Evolutionary conservation across 2,329 filamentous ascomycete species (phyloP), one percentile per base, ranked within the genome.

Genomic region (Magnaporthiopsis rhizophila): DNA sequence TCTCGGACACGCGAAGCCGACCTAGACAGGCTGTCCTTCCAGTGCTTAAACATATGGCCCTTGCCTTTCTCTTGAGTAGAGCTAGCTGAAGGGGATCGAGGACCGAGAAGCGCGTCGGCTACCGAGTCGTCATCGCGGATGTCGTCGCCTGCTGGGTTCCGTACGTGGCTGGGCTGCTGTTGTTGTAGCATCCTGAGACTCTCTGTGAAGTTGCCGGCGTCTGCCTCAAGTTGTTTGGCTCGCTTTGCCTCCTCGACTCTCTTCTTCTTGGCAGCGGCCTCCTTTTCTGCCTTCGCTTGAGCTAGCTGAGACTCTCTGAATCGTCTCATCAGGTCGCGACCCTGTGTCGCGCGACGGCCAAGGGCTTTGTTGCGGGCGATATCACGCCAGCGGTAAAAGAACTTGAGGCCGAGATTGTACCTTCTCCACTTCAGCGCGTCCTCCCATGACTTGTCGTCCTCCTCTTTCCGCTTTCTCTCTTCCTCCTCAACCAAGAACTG

Each of bases 301-400:
- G 67, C 64, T 66, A 72, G 66, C 68, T 74, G 66, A n/a, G 73
- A 68, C 69, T 77, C 68, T 36, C 78, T 78, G 69, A 81, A 84
- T 2, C 75, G 72, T 34, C 78, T 78, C 67, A 82, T 77, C 66
- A 82, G 78, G 57, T 84, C 81, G 62, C 81, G 79, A 26, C 81
- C 83, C 57, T 79, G 77, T 38, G 77, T 77, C 9, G 84, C 81
- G 28, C 85, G 78, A n/a, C 77, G 76, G 64, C 79, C 77, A 21
- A 83, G 76, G 3, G 80, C 78, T 24, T 77, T 78, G 59, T 79
- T 76, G 15, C 83, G 77, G 11, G 80, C 81, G 56, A 74, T 78
- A 18, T 80, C 71, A 61, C 79, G 81, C 84, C 84, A 87, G 24
- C 76, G 76, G 68, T 86, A 85, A 66, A 86, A 85, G 71, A 78